Conservation (phyloP, 805 yeast genomes). For the Candida sithepensis region DNA sequence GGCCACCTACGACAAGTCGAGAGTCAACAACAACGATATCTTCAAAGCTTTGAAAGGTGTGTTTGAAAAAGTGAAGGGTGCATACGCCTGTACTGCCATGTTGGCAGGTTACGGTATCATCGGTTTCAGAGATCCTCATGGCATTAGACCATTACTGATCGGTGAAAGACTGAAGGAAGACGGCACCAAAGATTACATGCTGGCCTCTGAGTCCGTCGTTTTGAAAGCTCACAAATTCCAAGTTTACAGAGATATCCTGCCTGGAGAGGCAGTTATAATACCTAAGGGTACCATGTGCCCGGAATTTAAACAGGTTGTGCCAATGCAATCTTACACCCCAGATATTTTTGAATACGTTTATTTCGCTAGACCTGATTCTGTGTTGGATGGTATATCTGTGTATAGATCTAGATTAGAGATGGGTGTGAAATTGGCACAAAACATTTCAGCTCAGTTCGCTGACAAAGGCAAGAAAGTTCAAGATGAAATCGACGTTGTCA, state of each 20-base stretch:
- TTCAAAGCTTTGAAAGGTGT: slow-evolving; percentile 84
- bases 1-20: slow-evolving; percentile 85
- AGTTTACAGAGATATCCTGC: slow-evolving; percentile 75
- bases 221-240: slow-evolving; percentile 86
- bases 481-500: slow-evolving; percentile 81
- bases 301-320: slow-evolving; percentile 82
- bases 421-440: slow-evolving; percentile 87
- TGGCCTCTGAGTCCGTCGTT: slow-evolving; percentile 94
- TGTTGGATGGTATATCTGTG: slow-evolving; percentile 93
- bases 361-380: slow-evolving; percentile 97
- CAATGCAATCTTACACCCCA: slow-evolving; percentile 77
- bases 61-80: slow-evolving; percentile 80
- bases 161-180: slow-evolving; percentile 75
- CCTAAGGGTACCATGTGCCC: slow-evolving; percentile 72
- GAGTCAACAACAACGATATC: slow-evolving; percentile 88
- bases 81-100: slow-evolving; percentile 95
- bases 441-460: slow-evolving; percentile 44
- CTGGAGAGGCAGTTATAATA: slow-evolving; percentile 96
- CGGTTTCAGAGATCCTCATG: slow-evolving; percentile 97
- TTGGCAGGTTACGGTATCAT: slow-evolving; percentile 93
- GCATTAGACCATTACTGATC: slow-evolving; percentile 84
- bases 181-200: slow-evolving; percentile 82
- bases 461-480: slow-evolving; percentile 39
- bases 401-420: slow-evolving; percentile 88
- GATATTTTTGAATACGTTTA: slow-evolving; percentile 97